Evolutionary conservation across 2,329 filamentous ascomycete genomes (phyloP).

Genomic region (Myriosclerotinia curreyana): DNA sequence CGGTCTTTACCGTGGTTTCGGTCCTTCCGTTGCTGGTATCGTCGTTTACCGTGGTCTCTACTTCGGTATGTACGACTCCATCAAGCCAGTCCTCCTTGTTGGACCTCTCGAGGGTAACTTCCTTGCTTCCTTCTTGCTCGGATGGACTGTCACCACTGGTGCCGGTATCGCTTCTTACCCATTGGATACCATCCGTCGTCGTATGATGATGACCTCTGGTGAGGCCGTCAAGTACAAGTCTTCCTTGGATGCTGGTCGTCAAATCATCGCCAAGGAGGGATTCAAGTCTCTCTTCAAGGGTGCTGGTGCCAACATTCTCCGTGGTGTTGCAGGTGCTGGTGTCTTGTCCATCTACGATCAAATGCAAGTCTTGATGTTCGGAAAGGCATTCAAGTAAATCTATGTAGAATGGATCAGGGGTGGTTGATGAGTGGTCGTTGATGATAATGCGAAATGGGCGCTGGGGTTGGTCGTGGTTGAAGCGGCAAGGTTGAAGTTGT

Average conservation of each 20-base stretch:
- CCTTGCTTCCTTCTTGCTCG: conserved; percentile 97
- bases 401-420: conserved; percentile 33
- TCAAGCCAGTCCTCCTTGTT: conserved; percentile 97
- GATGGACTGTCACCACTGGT: conserved; percentile 99
- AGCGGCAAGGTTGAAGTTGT: conserved; percentile 38
- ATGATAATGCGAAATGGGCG: conserved; percentile 25
- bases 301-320: conserved; percentile 99
- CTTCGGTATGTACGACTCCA: conserved; percentile 99
- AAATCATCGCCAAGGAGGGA: conserved; percentile 98
- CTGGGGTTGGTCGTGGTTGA: conserved; percentile 28
- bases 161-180: conserved; percentile 99
- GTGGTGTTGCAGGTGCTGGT: conserved; percentile 99
- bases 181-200: conserved; percentile 99
- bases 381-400: conserved; percentile 90
- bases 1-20: conserved; percentile 99
- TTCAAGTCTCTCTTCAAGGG: conserved; percentile 99
- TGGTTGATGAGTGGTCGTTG: conserved; percentile 4
- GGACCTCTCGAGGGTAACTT: conserved; percentile 95
- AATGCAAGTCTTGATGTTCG: conserved; percentile 98
- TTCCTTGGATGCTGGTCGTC: conserved; percentile 89
- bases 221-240: conserved; percentile 99
- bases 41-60: conserved; percentile 99
- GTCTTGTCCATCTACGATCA: conserved; percentile 99
- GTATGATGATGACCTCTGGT: conserved; percentile 99
- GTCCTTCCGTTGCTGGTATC: conserved; percentile 98